Base-by-base conservation (phyloP, 768 basidiomycete genomes). In the Leucogyrophana mollusca region DNA sequence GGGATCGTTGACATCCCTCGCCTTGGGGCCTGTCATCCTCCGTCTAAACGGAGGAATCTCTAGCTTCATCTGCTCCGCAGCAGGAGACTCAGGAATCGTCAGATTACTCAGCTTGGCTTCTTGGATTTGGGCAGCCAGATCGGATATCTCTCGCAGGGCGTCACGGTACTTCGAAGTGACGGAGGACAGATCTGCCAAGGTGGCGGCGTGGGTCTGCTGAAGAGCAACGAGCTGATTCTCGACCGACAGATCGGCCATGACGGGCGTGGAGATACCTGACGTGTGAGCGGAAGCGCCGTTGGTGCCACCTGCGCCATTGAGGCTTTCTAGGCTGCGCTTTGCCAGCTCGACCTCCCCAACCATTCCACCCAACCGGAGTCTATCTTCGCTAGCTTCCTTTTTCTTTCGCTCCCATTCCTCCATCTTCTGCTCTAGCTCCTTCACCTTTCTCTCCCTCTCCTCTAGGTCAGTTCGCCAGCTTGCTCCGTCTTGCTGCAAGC, bases 131-230 rank as follows among this genome's bases (percentile, higher is more conserved):
- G 83, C 78, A 14, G 87, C 85, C 33, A 99, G 79, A 56, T 94
- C 92, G n/a, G 88, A 87, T 48, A 99, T 95, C 65, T 95, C 90
- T 40, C 81, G 80, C 23, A 97, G 76, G 14, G 94, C 90, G 49
- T 95, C 89, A 23, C 84, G 83, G 60, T 94, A 97, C 65, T 94
- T 94, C 45, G 71, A 66, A 1, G 86, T 83, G 27, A 96, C 78
- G 1, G 81, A 74, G 6, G 90, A 83, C 30, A 94, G 76, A 55
- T 94, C 90, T 7, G 80, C 72, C 17, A 94, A 75, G 0, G 90
- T 91, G 34, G 85, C 84, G 9, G 81, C 80, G 56, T 93, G 89
- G 3, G 85, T 88, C 59, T 90, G 79, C 58, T 87, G 89, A n/a
- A 98, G 76, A 9, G 79, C 72, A 7, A 80, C 64, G 21, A 94